A percentile compares a stretch with the other conserved stretches of the same genome.
Evolutionary conservation across 2,329 filamentous ascomycete genomes (phyloP).

Genomic region (Erysiphe pulchra): DNA sequence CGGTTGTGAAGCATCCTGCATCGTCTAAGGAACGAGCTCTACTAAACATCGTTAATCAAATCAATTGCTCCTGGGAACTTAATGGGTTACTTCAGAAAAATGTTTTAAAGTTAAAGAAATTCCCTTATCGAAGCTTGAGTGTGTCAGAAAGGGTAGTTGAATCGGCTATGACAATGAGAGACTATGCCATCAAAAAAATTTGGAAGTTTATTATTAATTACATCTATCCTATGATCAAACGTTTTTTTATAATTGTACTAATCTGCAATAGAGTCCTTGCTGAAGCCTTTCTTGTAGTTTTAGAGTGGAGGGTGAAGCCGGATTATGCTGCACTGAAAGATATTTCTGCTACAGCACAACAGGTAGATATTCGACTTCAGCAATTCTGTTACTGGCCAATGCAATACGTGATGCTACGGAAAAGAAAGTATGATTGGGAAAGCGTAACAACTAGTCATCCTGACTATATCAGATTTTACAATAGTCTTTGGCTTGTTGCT

Average conservation of each 20-base stretch:
- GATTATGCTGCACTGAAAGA: constrained; percentile 75
- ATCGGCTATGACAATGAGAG: constrained; percentile 67
- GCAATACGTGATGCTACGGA: constrained; percentile 59
- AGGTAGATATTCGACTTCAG: constrained; percentile 86
- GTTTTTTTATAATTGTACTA: constrained; percentile 49
- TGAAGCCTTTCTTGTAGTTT: constrained; percentile 48
- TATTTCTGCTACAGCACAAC: constrained; percentile 85
- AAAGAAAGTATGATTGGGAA: constrained; percentile 76
- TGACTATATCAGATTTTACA: constrained; percentile 97
- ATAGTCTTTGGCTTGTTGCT: constrained; percentile 90
- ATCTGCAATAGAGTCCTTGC: constrained; percentile 58
- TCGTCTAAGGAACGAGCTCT: constrained; percentile 51
- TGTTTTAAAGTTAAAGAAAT: too few relatives aligned
- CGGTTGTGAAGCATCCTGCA: constrained; percentile 47
- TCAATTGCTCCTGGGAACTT: too few relatives aligned
- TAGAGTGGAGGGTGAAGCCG: constrained; percentile 66
- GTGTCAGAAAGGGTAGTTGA: constrained; percentile 51
- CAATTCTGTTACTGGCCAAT: constrained; percentile 99
- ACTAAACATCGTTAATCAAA: too few relatives aligned
- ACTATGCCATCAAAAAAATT: constrained; percentile 40
- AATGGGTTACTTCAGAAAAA: too few relatives aligned
- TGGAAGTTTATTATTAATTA: constrained; percentile 50
- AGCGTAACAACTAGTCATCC: constrained; percentile 88
- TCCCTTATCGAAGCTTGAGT: too few relatives aligned
- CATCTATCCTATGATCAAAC: constrained; percentile 50